Conservation (phyloP, 2,329 filamentous ascomycete genomes). For the Talaromyces sp. region DNA sequence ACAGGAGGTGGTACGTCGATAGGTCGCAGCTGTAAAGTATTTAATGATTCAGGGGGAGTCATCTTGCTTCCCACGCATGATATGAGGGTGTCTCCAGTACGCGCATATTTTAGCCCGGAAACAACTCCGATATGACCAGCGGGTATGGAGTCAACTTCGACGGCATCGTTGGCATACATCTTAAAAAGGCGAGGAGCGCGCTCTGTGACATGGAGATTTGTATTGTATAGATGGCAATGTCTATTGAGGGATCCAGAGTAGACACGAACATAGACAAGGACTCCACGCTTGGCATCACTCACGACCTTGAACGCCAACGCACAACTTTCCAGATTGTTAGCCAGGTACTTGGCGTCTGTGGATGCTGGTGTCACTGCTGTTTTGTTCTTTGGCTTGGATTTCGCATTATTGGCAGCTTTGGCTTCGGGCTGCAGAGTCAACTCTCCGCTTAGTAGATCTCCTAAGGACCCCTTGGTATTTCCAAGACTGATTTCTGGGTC, state of each 20-base stretch:
- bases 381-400: slow-evolving; percentile 45
- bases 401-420: slow-evolving; percentile 30
- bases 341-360: slow-evolving; percentile 44
- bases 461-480: slow-evolving; percentile 52
- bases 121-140: slow-evolving; percentile 94
- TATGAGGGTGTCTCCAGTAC: slow-evolving; percentile 89
- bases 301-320: slow-evolving; percentile 88
- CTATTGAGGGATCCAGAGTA: slow-evolving; percentile 78
- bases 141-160: slow-evolving; percentile 74
- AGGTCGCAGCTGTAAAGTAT: slow-evolving; percentile 75
- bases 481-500: slow-evolving; percentile 73
- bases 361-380: slow-evolving; percentile 35
- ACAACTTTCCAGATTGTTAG: slow-evolving; percentile 65
- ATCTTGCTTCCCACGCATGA: slow-evolving; percentile 63
- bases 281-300: slow-evolving; percentile 77
- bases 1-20: slow-evolving; percentile 89
- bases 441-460: slow-evolving; percentile 47
- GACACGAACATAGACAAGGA: slow-evolving; percentile 86
- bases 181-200: slow-evolving; percentile 76
- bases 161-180: slow-evolving; percentile 82
- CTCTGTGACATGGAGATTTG: slow-evolving; percentile 74
- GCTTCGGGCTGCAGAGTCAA: slow-evolving; percentile 37
- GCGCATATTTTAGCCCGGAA: slow-evolving; percentile 80
- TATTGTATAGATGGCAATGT: slow-evolving; percentile 78
- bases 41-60: slow-evolving; percentile 64